Base-by-base conservation (phyloP, 129 eudicot species). In the Centaurea solstitialis region DNA sequence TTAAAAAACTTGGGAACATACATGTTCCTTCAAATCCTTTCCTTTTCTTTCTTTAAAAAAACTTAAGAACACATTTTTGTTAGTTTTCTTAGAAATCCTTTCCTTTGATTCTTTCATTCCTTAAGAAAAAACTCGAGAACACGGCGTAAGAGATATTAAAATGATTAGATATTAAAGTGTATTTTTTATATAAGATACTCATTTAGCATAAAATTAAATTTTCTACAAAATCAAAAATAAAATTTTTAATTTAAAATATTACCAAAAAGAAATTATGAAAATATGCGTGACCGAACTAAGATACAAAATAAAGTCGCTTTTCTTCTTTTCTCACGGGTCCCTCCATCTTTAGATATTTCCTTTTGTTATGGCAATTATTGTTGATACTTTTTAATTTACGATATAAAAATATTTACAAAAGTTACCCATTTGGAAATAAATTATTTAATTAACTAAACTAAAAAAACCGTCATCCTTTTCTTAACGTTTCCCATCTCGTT, bases 241-340 rank as follows among this genome's bases (percentile, higher is more conserved):
- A 50, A 15, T n/a, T n/a, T n/a, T n/a, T n/a, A 9, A 15, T 0
- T 28, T 3, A 18, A 7, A 50, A 70, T n/a, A 70, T 50, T 37
- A 38, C 30, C n/a, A 57, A 24, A 79, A 71, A 21, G 7, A 71
- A 57, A 71, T 30, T 15, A 68, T 13, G 22, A 12, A 28, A 30
- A 2, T 22, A 15, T 26, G 83, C 10, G 71, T 76, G 71, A 35
- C 83, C 77, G 38, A 47, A 71, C n/a, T n/a, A 30, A 79, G 64
- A 22, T 21, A 38, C 71, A 72, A 79, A 79, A 57, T 37, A 13
- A 23, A 35, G 53, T 74, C 62, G 12, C 77, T 79, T 79, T 70
- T 71, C 82, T 50, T 50, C 78, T 74, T 74, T 74, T 24, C 17
- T 21, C 45, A 9, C n/a, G 77, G 83, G 77, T 38, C 72, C 81